These are phyloP conservation scores for Rhizophagus clarus DNA, from an alignment of 192 early-diverging fungal species.

Conservation along the genomic window DNA sequence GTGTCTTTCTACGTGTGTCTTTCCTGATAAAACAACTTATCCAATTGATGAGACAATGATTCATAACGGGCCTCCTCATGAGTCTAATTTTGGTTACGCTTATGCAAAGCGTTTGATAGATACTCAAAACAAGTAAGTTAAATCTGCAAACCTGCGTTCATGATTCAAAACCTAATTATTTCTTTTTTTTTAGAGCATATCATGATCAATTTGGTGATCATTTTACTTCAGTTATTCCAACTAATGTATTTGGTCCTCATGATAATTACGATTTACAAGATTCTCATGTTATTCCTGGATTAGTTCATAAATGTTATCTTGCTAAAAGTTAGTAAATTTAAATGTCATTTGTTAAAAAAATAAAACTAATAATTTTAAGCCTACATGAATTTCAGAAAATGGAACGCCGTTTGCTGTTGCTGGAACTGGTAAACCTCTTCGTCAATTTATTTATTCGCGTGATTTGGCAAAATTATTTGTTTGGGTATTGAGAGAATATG, in stretches of 20 bases:
- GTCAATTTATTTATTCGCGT: conserved; percentile 82
- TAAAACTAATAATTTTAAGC: neutral
- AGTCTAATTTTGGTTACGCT: conserved; percentile 82
- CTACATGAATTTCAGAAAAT: conserved; percentile 49
- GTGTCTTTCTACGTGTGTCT: conserved; percentile 83
- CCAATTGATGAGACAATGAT: conserved; percentile 88
- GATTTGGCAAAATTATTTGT: conserved; percentile 81
- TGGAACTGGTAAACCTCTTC: conserved; percentile 75
- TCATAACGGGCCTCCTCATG: conserved; percentile 79
- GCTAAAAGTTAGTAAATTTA: conserved; percentile 63
- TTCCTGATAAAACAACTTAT: conserved; percentile 82
- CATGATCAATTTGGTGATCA: conserved; percentile 77
- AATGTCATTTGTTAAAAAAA: conserved; percentile 24
- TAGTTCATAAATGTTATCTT: conserved; percentile 82
- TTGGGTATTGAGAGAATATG: conserved; percentile 80
- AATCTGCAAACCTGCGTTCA: neutral
- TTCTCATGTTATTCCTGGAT: conserved; percentile 78
- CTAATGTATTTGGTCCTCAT: conserved; percentile 81
- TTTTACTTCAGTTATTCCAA: conserved; percentile 81
- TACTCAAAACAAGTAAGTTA: conserved; percentile 70
- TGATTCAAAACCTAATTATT: neutral
- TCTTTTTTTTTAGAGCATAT: conserved; percentile 57
- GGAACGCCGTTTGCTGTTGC: conserved; percentile 72
- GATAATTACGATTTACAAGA: conserved; percentile 81
- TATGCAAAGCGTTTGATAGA: conserved; percentile 85